These are phyloP conservation scores for Coelastrella sp. DNA, from an alignment of 139 green algal species.

Conservation along the genomic window DNA sequence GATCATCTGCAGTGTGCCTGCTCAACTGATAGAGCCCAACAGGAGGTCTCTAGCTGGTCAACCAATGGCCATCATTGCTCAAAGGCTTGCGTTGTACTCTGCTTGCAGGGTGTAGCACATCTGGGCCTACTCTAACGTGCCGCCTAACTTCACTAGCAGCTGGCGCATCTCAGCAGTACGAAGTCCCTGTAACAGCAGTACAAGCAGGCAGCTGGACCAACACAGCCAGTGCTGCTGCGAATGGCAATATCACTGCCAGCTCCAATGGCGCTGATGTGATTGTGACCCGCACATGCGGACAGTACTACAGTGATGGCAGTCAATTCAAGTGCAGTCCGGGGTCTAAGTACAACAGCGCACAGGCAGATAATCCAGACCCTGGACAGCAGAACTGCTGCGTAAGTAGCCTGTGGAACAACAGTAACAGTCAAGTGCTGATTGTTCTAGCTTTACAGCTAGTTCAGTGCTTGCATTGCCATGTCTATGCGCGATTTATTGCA, in stretches of 20 bases:
- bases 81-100: neutral
- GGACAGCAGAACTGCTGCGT: neutral
- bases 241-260: neutral
- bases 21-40: no score
- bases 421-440: neutral
- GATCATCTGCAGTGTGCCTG: no score
- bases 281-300: neutral
- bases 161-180: neutral
- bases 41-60: no score
- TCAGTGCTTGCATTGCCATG: neutral
- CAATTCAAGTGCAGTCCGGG: neutral
- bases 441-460: neutral
- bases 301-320: neutral
- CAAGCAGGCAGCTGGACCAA: neutral
- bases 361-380: neutral
- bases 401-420: neutral
- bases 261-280: neutral
- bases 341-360: neutral
- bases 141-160: neutral
- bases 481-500: no score
- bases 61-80: no score
- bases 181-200: neutral
- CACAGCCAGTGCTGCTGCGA: neutral
- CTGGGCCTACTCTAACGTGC: neutral
- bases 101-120: neutral